Conservation (phyloP, 108 stramenopile genomes). For the Cyclotella cryptica region DNA sequence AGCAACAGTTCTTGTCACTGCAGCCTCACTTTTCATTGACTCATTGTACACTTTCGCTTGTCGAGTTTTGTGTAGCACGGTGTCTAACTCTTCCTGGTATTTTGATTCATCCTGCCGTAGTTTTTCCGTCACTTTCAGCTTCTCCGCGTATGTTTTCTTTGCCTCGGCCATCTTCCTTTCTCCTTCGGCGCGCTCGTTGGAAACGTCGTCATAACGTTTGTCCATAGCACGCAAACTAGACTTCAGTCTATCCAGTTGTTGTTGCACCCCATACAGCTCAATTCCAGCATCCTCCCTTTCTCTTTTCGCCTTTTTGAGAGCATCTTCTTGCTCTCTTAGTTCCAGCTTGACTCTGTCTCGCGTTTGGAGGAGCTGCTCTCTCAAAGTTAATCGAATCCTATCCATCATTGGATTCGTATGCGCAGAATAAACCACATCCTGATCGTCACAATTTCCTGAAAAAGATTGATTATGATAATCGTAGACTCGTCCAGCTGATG, state of each 20-base stretch:
- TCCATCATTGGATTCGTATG: slow-evolving; percentile 76
- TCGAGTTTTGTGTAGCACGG: slow-evolving; percentile 61
- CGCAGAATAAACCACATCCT: background rate
- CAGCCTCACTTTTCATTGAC: slow-evolving; percentile 82
- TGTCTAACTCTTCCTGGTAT: slow-evolving; percentile 60
- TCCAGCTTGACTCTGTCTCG: slow-evolving; percentile 67
- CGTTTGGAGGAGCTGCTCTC: slow-evolving; percentile 67
- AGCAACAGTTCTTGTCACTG: slow-evolving; percentile 73
- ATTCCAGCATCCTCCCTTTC: slow-evolving; percentile 75
- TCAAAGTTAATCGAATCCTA: slow-evolving; percentile 68
- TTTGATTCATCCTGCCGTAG: slow-evolving; percentile 37
- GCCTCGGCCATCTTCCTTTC: slow-evolving; percentile 56
- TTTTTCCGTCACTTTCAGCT: slow-evolving; percentile 14
- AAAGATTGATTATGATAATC: background rate
- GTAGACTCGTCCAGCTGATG: background rate
- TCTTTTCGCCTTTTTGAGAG: slow-evolving; percentile 22
- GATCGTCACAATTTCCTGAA: background rate
- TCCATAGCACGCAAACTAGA: slow-evolving; percentile 64
- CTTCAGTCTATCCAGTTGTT: slow-evolving; percentile 82
- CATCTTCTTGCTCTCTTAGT: slow-evolving; percentile 63
- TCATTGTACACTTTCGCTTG: slow-evolving; percentile 85
- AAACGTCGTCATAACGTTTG: slow-evolving; percentile 48
- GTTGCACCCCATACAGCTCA: slow-evolving; percentile 82
- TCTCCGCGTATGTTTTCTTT: slow-evolving; percentile 38
- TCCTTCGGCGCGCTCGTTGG: slow-evolving; percentile 49